phyloP scores from a whole-genome alignment of 108 stramenopile genomes.

The Cyclotella sp. region DNA sequence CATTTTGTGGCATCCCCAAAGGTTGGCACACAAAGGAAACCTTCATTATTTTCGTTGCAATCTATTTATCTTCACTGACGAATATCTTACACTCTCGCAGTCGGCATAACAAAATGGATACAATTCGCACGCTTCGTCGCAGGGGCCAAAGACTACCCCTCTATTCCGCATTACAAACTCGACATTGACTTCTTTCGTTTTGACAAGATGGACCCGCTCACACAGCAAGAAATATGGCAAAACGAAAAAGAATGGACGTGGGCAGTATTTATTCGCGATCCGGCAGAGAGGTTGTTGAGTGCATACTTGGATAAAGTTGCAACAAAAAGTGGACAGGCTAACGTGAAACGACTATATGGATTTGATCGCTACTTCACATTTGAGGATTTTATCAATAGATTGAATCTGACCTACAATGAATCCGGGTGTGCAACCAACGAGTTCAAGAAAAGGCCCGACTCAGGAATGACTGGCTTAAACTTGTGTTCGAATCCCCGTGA shows the following conservation, averaged over 20 bases:
- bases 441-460: not conserved
- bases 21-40: conserved; percentile 10
- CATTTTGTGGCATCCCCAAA: conserved; percentile 69
- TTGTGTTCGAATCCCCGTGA: conserved; percentile 61
- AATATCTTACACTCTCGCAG: conserved; percentile 57
- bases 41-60: not conserved
- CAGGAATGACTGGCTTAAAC: conserved; percentile 21
- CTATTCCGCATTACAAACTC: conserved; percentile 55
- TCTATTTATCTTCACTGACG: conserved; percentile 24
- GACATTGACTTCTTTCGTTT: conserved; percentile 44
- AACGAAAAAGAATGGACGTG: conserved; percentile 33
- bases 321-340: conserved; percentile 2
- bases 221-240: conserved; percentile 35
- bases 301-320: conserved; percentile 41
- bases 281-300: conserved; percentile 40
- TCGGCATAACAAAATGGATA: conserved; percentile 61
- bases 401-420: conserved; percentile 17
- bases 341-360: not conserved
- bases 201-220: conserved; percentile 18
- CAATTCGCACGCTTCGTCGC: conserved; percentile 35
- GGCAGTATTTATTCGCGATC: conserved; percentile 41
- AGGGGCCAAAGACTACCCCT: conserved; percentile 59
- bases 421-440: conserved; percentile 9
- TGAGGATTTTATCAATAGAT: conserved; percentile 50
- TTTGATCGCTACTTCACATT: conserved; percentile 24